A percentile compares a stretch with the other conserved stretches of the same genome.
phyloP scores from a whole-genome alignment of 331 rosid species.

The Prunus yedoensis region DNA sequence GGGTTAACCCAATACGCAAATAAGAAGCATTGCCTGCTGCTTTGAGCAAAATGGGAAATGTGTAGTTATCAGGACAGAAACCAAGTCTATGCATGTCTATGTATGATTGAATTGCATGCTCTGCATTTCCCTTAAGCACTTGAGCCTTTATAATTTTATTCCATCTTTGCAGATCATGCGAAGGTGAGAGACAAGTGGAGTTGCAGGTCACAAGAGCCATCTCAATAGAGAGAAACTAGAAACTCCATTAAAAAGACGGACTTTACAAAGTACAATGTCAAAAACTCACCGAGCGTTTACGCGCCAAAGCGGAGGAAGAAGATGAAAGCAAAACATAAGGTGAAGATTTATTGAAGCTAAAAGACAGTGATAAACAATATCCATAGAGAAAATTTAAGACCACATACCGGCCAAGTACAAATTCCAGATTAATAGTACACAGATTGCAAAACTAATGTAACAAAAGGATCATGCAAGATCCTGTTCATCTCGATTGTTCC shows the following conservation, averaged over 20 bases:
- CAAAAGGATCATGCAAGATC: neutral
- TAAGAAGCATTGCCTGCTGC: constrained; percentile 15
- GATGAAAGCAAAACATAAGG: neutral
- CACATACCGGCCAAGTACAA: neutral
- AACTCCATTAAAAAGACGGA: neutral
- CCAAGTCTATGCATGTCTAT: constrained; percentile 27
- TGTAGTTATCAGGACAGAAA: constrained; percentile 26
- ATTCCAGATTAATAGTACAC: constrained; percentile 6
- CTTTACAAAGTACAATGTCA: neutral
- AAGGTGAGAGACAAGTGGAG: neutral
- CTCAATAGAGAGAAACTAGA: neutral
- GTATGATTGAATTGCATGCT: constrained; percentile 24
- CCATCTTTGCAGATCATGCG: constrained; percentile 22
- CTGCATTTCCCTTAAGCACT: constrained; percentile 18
- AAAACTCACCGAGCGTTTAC: neutral
- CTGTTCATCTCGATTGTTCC: neutral
- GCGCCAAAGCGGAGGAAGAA: neutral
- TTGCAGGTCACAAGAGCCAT: constrained; percentile 24
- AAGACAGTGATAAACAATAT: neutral
- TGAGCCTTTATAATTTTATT: constrained; percentile 22
- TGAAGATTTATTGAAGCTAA: neutral
- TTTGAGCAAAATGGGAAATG: constrained; percentile 34
- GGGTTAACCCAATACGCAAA: constrained; percentile 12
- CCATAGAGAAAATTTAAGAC: constrained; percentile 9
- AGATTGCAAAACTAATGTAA: neutral